Percentiles rank a stretch among this genome's conserved stretches.
Conservation (phyloP, 129 eudicot species). For the Pulicaria dysenterica region DNA sequence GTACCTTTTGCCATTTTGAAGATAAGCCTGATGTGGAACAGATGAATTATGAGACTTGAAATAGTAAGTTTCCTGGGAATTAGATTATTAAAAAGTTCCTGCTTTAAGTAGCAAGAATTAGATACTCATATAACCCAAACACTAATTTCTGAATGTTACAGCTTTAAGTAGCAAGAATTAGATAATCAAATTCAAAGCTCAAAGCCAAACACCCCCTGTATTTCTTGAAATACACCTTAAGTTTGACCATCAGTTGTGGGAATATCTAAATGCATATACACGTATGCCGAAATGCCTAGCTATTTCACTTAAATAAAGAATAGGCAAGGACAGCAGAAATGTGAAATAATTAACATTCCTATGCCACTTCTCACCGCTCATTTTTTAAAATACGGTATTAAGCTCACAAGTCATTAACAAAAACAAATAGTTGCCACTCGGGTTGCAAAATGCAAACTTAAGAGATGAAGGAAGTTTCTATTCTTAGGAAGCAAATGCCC, state of each 20-base stretch:
- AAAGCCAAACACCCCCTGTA: too few relatives aligned
- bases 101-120: not conserved
- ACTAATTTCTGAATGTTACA: too few relatives aligned
- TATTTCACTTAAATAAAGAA: not conserved
- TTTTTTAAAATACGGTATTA: not conserved
- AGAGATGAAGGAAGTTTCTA: not conserved
- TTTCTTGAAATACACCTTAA: not conserved
- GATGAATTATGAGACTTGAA: conserved; percentile 9
- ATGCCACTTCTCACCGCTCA: too few relatives aligned
- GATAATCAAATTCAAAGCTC: too few relatives aligned
- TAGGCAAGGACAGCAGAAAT: not conserved
- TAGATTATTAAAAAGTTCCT: not conserved
- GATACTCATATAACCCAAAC: too few relatives aligned
- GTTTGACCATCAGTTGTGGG: not conserved
- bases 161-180: too few relatives aligned
- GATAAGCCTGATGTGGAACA: conserved; percentile 30
- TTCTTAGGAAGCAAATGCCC: not conserved
- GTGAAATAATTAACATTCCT: too few relatives aligned
- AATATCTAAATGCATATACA: conserved; percentile 9
- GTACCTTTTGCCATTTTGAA: conserved; percentile 72
- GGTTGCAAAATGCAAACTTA: not conserved
- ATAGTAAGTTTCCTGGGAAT: not conserved
- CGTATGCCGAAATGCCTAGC: not conserved
- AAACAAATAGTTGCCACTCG: not conserved
- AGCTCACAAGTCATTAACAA: conserved; percentile 14